These are phyloP conservation scores for Macrophomina pseudophaseolina DNA, from an alignment of 2,329 filamentous ascomycete species.

Conservation along the genomic window DNA sequence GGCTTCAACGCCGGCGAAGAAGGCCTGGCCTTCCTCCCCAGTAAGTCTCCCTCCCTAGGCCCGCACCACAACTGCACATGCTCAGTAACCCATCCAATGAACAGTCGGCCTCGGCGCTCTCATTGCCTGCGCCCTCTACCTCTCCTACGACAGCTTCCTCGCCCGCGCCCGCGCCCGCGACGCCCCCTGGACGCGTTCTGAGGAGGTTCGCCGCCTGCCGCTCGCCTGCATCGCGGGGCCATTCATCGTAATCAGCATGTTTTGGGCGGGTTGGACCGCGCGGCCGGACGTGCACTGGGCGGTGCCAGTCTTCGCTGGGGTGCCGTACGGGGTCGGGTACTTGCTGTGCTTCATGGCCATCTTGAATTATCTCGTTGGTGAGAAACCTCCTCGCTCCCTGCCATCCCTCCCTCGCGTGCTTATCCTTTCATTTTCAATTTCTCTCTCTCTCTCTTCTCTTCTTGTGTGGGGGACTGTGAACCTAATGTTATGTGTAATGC, in stretches of 20 bases:
- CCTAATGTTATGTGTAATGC: too few relatives aligned
- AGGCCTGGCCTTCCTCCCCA: slow-evolving; percentile 71
- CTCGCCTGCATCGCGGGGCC: slow-evolving; percentile 74
- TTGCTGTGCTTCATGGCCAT: slow-evolving; percentile 57
- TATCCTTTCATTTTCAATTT: too few relatives aligned
- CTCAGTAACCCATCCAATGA: neutral
- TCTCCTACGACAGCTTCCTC: slow-evolving; percentile 68
- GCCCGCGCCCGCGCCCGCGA: slow-evolving; percentile 53
- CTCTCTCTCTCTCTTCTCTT: neutral
- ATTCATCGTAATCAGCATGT: slow-evolving; percentile 51
- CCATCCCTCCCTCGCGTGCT: neutral
- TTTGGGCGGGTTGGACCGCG: slow-evolving; percentile 53
- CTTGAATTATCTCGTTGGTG: slow-evolving; percentile 63
- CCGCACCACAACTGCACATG: slow-evolving; percentile 29
- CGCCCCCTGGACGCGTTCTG: slow-evolving; percentile 63
- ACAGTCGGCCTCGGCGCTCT: slow-evolving; percentile 65
- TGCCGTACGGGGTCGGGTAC: slow-evolving; percentile 53
- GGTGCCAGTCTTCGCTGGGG: slow-evolving; percentile 47
- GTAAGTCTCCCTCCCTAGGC: slow-evolving; percentile 1
- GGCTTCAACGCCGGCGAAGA: slow-evolving; percentile 66
- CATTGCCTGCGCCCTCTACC: slow-evolving; percentile 65
- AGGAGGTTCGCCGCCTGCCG: slow-evolving; percentile 73
- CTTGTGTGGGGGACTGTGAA: neutral
- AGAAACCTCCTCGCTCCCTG: neutral
- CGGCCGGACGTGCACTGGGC: slow-evolving; percentile 48